phyloP scores from a whole-genome alignment of 2,329 filamentous ascomycete species.

The Myriosclerotinia scirpicola region DNA sequence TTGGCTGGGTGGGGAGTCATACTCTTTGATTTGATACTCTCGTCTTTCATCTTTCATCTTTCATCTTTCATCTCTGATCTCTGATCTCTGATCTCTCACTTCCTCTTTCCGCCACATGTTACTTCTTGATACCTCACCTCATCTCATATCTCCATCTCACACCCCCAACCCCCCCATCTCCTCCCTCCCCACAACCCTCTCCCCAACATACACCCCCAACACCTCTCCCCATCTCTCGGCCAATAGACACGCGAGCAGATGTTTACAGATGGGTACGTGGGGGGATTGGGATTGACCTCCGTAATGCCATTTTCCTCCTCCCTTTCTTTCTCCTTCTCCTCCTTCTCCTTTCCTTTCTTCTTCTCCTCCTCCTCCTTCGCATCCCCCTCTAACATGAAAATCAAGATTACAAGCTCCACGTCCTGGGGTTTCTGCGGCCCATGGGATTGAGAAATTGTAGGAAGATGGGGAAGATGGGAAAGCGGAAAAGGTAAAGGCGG shows the following conservation, averaged over 20 bases:
- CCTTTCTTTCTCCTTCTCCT: slow-evolving; percentile 19
- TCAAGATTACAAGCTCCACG: too few relatives aligned
- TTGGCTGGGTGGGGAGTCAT: too few relatives aligned
- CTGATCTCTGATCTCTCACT: slow-evolving; percentile 3
- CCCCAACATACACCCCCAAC: slow-evolving; percentile 57
- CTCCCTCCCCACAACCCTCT: slow-evolving; percentile 55
- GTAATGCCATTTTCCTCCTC: slow-evolving; percentile 43
- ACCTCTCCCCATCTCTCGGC: slow-evolving; percentile 61
- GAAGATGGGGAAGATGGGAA: slow-evolving; percentile 49
- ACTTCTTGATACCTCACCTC: slow-evolving; percentile 19
- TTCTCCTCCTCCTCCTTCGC: too few relatives aligned
- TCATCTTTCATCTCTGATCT: too few relatives aligned
- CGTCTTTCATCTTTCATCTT: neutral
- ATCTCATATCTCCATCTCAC: neutral
- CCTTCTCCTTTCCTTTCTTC: too few relatives aligned
- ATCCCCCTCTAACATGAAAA: too few relatives aligned
- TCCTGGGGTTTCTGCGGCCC: too few relatives aligned
- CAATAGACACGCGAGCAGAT: slow-evolving; percentile 80
- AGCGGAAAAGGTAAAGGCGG: slow-evolving; percentile 74
- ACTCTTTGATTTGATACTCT: too few relatives aligned
- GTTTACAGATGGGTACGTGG: slow-evolving; percentile 71
- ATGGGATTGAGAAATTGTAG: too few relatives aligned
- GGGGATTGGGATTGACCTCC: slow-evolving; percentile 45
- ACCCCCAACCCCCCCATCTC: slow-evolving; percentile 69
- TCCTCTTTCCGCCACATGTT: too few relatives aligned